Evolutionary conservation across 2,329 filamentous ascomycete genomes (phyloP).

Genomic region (Arthrinium phaeospermum): DNA sequence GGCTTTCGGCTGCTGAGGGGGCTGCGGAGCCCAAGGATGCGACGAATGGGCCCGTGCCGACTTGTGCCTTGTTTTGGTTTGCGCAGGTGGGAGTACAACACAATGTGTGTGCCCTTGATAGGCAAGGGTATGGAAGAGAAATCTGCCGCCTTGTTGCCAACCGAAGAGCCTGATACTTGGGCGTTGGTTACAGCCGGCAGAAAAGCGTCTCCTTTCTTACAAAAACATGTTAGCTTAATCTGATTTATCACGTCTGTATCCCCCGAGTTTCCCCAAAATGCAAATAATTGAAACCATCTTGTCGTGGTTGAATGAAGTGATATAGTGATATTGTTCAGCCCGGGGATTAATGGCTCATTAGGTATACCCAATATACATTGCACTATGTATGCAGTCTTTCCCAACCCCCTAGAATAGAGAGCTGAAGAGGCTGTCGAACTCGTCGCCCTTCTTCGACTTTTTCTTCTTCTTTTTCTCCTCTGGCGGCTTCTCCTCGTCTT

Average conservation of each 20-base stretch:
- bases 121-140: background rate
- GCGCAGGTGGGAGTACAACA: background rate
- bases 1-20: background rate
- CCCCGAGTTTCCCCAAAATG: background rate
- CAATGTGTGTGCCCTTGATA: background rate
- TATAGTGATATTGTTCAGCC: background rate
- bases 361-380: background rate
- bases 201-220: background rate
- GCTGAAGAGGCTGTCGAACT: slow-evolving; percentile 76
- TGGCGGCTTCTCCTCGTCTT: background rate
- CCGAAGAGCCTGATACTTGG: background rate
- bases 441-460: slow-evolving; percentile 63
- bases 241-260: background rate
- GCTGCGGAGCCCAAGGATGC: background rate
- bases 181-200: background rate
- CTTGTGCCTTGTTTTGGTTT: background rate
- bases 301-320: background rate
- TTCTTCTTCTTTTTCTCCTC: slow-evolving; percentile 57
- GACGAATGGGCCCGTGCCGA: background rate
- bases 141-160: background rate
- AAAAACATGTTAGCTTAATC: background rate
- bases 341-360: background rate
- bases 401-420: slow-evolving; percentile 51
- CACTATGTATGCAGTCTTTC: background rate
- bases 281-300: background rate